Conservation (phyloP, 2,329 filamentous ascomycete genomes). For the Xylaria hypoxylon region DNA sequence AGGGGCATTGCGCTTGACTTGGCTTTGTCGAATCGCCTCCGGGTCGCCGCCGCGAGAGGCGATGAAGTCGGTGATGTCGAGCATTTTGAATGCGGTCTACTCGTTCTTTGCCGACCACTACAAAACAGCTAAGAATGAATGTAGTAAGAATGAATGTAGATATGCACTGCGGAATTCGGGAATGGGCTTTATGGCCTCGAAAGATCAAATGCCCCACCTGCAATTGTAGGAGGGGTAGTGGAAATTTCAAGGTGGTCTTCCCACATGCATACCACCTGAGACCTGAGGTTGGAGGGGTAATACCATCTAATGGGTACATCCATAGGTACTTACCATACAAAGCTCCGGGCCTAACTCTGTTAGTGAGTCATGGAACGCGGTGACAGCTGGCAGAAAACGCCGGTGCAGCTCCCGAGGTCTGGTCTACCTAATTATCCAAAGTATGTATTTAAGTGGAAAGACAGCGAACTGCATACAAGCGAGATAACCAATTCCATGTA, state of each 20-base stretch:
- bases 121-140: neutral
- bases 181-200: constrained; percentile 12
- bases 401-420: neutral
- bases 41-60: constrained; percentile 90
- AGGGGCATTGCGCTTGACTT: constrained; percentile 79
- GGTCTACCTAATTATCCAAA: neutral
- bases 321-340: no score
- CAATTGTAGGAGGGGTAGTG: constrained; percentile 34
- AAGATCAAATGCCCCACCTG: constrained; percentile 33
- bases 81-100: constrained; percentile 40
- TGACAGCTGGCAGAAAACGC: neutral
- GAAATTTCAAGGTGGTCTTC: constrained; percentile 27
- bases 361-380: constrained; percentile 24
- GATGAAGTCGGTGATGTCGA: constrained; percentile 79
- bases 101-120: neutral
- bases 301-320: neutral
- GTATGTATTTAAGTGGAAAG: neutral
- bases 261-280: no score
- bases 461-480: neutral
- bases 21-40: constrained; percentile 90
- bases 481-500: no score
- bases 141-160: neutral
- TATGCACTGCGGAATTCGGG: neutral
- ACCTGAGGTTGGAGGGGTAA: constrained; percentile 32
- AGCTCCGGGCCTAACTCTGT: constrained; percentile 14